phyloP scores from a whole-genome alignment of 225 moss, liverwort and hornwort species.

The Anthoceros angustus region DNA sequence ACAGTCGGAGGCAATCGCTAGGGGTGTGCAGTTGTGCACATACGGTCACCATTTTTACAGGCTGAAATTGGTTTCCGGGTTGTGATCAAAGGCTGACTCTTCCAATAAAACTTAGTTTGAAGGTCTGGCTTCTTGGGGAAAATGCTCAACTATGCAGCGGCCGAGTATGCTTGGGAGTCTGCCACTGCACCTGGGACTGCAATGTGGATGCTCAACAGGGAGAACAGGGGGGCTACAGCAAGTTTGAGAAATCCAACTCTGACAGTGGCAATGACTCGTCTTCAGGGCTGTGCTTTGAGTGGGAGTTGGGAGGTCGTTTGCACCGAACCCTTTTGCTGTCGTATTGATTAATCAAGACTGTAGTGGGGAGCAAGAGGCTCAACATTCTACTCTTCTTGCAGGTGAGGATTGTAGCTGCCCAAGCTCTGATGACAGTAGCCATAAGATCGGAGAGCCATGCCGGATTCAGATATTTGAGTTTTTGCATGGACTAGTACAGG shows the following conservation, averaged over 20 bases:
- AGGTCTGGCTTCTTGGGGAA: slow-evolving; percentile 99
- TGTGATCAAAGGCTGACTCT: background rate
- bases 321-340: background rate
- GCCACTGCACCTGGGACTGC: slow-evolving; percentile 91
- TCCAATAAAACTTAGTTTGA: slow-evolving; percentile 12
- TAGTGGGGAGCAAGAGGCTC: background rate
- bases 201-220: slow-evolving; percentile 94
- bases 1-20: too few relatives aligned
- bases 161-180: slow-evolving; percentile 99
- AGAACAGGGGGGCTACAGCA: slow-evolving; percentile 99
- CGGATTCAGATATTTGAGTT: slow-evolving; percentile 91
- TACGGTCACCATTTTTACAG: too few relatives aligned
- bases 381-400: slow-evolving; percentile 13
- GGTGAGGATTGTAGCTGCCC: slow-evolving; percentile 92
- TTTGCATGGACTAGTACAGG: slow-evolving; percentile 85
- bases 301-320: slow-evolving; percentile 88
- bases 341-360: background rate
- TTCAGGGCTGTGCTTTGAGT: slow-evolving; percentile 95
- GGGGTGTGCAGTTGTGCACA: too few relatives aligned
- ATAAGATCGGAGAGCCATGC: slow-evolving; percentile 98
- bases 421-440: slow-evolving; percentile 95
- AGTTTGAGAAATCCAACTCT: slow-evolving; percentile 97
- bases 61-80: background rate
- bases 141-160: slow-evolving; percentile 97
- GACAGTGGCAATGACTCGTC: slow-evolving; percentile 81